phyloP scores from a whole-genome alignment of 495 filamentous ascomycete species.

The Aspergillus hancockii region DNA sequence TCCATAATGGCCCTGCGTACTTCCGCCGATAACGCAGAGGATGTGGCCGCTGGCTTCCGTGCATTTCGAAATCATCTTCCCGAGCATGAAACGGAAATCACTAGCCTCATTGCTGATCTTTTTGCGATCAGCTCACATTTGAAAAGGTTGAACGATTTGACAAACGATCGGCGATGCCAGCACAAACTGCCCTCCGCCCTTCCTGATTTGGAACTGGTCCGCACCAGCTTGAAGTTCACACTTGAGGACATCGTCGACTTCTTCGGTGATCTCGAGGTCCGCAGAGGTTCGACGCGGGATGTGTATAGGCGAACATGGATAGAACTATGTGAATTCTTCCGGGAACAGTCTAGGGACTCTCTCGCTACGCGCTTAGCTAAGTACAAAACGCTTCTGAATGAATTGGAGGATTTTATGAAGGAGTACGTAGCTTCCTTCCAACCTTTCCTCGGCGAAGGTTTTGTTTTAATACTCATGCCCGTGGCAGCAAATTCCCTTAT shows the following conservation, averaged over 20 bases:
- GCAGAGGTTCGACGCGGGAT: slow-evolving; percentile 34
- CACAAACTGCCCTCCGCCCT: slow-evolving; percentile 37
- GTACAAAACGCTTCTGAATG: slow-evolving; percentile 54
- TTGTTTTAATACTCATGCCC: neutral
- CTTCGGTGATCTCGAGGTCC: slow-evolving; percentile 47
- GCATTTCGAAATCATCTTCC: slow-evolving; percentile 54
- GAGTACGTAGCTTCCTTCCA: slow-evolving; percentile 36
- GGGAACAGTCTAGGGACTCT: slow-evolving; percentile 48
- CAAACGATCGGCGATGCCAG: slow-evolving; percentile 33
- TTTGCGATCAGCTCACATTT: slow-evolving; percentile 55
- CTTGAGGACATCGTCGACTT: slow-evolving; percentile 53
- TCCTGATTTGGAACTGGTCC: slow-evolving; percentile 46
- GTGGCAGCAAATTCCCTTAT: slow-evolving; percentile 30
- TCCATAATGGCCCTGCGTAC: slow-evolving; percentile 47
- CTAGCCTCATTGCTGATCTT: slow-evolving; percentile 53
- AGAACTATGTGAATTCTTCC: slow-evolving; percentile 50
- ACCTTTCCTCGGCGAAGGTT: neutral
- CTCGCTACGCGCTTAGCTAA: slow-evolving; percentile 53
- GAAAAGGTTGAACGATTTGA: slow-evolving; percentile 42
- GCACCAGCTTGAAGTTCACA: slow-evolving; percentile 52
- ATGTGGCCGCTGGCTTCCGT: slow-evolving; percentile 53
- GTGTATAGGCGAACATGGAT: slow-evolving; percentile 54
- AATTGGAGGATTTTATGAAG: slow-evolving; percentile 47
- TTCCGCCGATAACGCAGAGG: slow-evolving; percentile 52
- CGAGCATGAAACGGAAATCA: slow-evolving; percentile 55